phyloP scores from a whole-genome alignment of 306 rosid species.

The Cucurbita argyrosperma region DNA sequence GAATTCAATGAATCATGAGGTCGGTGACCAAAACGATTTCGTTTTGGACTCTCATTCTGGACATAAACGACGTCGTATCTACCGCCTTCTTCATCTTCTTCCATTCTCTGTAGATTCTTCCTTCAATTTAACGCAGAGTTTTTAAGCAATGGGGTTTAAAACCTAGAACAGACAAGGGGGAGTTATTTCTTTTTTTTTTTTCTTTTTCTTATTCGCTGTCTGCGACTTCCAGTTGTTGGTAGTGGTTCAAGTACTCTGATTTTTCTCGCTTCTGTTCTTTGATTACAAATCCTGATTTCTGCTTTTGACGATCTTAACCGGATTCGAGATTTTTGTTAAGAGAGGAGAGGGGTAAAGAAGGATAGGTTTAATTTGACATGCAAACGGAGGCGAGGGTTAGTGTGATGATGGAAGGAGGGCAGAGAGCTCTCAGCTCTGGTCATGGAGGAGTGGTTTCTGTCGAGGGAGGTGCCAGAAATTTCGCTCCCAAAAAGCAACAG shows the following conservation, averaged over 20 bases:
- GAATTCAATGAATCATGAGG: neutral
- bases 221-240: neutral
- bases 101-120: neutral
- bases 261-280: neutral
- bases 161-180: neutral
- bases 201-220: no score
- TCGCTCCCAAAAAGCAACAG: constrained; percentile 24
- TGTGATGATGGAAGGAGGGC: constrained; percentile 51
- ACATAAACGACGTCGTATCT: neutral
- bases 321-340: neutral
- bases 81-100: neutral
- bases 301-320: neutral
- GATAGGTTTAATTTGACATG: constrained; percentile 25
- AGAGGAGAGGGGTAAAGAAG: neutral
- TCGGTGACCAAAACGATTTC: neutral
- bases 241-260: neutral
- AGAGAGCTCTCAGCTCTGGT: constrained; percentile 28
- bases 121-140: neutral
- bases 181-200: no score
- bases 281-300: neutral
- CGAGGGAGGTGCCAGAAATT: constrained; percentile 44
- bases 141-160: neutral
- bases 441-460: constrained; percentile 40
- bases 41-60: neutral
- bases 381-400: constrained; percentile 90